Base-by-base conservation (phyloP, 768 basidiomycete genomes). In the Cantharellus cinnabarinus region DNA sequence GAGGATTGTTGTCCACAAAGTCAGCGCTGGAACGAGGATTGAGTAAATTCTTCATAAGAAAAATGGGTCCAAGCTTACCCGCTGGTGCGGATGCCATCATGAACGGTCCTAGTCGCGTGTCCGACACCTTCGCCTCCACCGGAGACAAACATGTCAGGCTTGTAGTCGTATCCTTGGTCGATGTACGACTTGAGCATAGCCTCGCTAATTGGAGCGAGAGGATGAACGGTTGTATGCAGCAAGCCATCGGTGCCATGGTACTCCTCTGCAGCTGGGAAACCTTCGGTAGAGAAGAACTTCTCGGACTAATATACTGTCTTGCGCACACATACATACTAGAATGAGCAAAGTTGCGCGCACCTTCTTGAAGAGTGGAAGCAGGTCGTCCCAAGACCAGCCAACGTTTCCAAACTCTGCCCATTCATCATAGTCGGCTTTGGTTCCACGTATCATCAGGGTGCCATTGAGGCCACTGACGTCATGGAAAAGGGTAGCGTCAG, bases 361-460 rank as follows among this genome's bases (percentile, higher is more conserved):
- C 44, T 48, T 48, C 44, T 48, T 48, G 44, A 48, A 48, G 10
- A 48, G 44, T 7, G 52, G 52, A 37, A 54, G 52, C 14, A 54
- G 14, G 35, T 54, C 52, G 10, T 54, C 38, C 52, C 52, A 54
- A 7, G 52, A 10, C 52, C 52, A 54, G 52, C 52, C 52, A 10
- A 7, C 10, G 38, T 54, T 54, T 54, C 52, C 52, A 1, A 10
- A 37, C 10, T 10, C 10, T 10, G 10, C 52, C 52, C 52, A 54
- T 54, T 54, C 10, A 54, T 54, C 52, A 37, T 54, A 54, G 35
- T 54, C 52, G 10, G 52, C 52, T 37, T 54, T 54, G 52, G 52
- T 10, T 37, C 52, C 52, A 7, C 52, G 10, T 7, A 54, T 54
- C 52, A 54, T 54, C 14, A 54, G 52, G 52, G 52, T 54, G 10